Evolutionary conservation across 2,329 filamentous ascomycete genomes (phyloP), one percentile per base, ranked within the genome.

Genomic region (Gaeumannomyces sp.): DNA sequence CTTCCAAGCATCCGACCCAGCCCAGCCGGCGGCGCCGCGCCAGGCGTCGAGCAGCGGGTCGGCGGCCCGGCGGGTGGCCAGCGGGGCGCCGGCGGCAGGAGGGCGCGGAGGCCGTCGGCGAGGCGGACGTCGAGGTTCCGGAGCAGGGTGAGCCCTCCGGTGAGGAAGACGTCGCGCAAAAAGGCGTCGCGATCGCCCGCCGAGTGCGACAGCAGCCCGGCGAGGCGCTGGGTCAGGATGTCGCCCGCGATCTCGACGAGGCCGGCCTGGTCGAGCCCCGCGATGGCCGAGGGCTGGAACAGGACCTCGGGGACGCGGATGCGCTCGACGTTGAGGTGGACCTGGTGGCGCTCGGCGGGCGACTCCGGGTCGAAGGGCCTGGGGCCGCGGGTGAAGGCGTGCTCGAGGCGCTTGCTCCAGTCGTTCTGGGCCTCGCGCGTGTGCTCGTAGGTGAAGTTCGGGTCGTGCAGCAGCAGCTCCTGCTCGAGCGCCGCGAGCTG

Each of bases 291-390:
- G 0, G 93, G 94, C 73, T 96, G 92, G 80, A 97, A 97, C 25
- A 97, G 85, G 11, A 97, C 89, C 78, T 98, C 94, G 3, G 93
- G 93, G 2, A 96, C 92, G 62, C 93, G 90, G 76, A 98, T 96
- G 65, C 94, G 89, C 80, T 98, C 93, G 64, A 99, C 92, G 75
- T 99, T 99, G 68, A 99, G 86, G 76, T 99, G 95, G 63, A 99
- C 80, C 77, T 98, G 94, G 75, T 93, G 88, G 25, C 87, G 86
- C 78, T 99, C 81, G 25, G 88, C 86, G 70, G 95, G 90, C 65
- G 88, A 91, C 65, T 92, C 87, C 0, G 88, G 79, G 70, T 98
- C 90, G 69, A 93, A 96, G 0, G 94, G 91, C 70, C 92, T 90
- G 0, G 93, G 92, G 0, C 95, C 95, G 64, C 93, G 90, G 53